These are phyloP conservation scores for Myochromella boudieri DNA, from an alignment of 768 basidiomycete genomes.

Conservation along the genomic window DNA sequence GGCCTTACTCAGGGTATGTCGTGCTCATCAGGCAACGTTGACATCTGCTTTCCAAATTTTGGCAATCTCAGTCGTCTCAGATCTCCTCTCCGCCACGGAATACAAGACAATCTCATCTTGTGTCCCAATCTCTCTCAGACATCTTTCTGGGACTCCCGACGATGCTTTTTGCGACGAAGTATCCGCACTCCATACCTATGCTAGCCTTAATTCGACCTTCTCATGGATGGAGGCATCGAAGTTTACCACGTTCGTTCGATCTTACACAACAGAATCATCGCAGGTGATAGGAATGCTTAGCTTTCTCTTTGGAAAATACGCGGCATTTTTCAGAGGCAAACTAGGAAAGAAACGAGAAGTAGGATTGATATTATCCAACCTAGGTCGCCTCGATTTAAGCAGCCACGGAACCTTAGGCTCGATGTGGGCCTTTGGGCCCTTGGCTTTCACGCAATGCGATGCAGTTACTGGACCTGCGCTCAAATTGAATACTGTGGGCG, in stretches of 20 bases:
- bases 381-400: slow-evolving; percentile 26
- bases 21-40: slow-evolving; percentile 29
- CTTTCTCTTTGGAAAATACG: slow-evolving; percentile 30
- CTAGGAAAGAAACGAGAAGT: slow-evolving; percentile 31
- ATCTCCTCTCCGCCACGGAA: slow-evolving; percentile 16
- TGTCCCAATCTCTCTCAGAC: slow-evolving; percentile 34
- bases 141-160: slow-evolving; percentile 21
- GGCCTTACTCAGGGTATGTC: slow-evolving; percentile 23
- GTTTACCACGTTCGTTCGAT: slow-evolving; percentile 25
- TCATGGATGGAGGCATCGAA: slow-evolving; percentile 31
- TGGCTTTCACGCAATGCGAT: slow-evolving; percentile 30
- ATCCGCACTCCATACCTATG: slow-evolving; percentile 21
- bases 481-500: slow-evolving; percentile 26
- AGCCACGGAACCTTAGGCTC: not conserved
- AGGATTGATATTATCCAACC: slow-evolving; percentile 38
- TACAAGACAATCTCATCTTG: slow-evolving; percentile 18
- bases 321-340: slow-evolving; percentile 24
- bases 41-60: slow-evolving; percentile 31
- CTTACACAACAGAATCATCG: slow-evolving; percentile 16
- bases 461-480: slow-evolving; percentile 26
- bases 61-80: slow-evolving; percentile 25
- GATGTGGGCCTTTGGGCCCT: slow-evolving; percentile 20
- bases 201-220: slow-evolving; percentile 23
- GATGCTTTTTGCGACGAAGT: slow-evolving; percentile 33
- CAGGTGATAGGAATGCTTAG: slow-evolving; percentile 31